Evolutionary conservation across 192 early-diverging fungal genomes (phyloP), one percentile per base, ranked within the genome.

Genomic region (Oehlia diaphana): DNA sequence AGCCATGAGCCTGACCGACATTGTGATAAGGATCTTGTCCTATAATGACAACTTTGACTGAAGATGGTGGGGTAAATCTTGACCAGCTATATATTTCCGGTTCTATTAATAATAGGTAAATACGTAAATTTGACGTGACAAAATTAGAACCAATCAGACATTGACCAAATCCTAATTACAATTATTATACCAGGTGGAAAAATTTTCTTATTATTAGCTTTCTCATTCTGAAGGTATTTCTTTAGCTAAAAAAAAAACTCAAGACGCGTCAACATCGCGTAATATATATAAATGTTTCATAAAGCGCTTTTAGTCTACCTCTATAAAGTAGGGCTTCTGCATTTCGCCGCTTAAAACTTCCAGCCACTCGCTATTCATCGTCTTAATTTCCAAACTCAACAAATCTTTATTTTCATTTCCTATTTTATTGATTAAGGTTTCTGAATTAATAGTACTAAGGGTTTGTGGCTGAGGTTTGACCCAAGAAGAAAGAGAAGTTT

Each of bases 21-120:
- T 84, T 82, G 63, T 91, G 90, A 58, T 91, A 96, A 33, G 94
- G 94, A 81, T 96, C 94, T 90, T 99, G 97, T 7, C 97, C 97
- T 68, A 99, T 78, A 63, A 99, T 96, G 23, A 99, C 96, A 31
- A 98, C 94, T 50, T 89, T 88, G 39, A 98, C 92, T 3, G 84
- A 79, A 9, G 81, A 80, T 5, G 93, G 85, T 33, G 93, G 92
- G 9, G 89, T 90, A 74, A 88, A 96, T 61, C 92, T 91, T 9
- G 93, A 92, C 94, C 94, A 94, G 70, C 92, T 92, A 83, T 97
- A 99, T 53, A 96, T 90, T 53, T 96, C 89, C 4, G 79, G 65
- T 37, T 82, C 87, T 88, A 67, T 21, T 21, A 65, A n/a, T 44
- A 47, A 47, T 47, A 47, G 44, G 10, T 47, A 47, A 47, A 44